Percentiles rank a stretch among this genome's conserved stretches.
phyloP scores from a whole-genome alignment of 805 yeast species.

The Saccharomycopsis sp. region DNA sequence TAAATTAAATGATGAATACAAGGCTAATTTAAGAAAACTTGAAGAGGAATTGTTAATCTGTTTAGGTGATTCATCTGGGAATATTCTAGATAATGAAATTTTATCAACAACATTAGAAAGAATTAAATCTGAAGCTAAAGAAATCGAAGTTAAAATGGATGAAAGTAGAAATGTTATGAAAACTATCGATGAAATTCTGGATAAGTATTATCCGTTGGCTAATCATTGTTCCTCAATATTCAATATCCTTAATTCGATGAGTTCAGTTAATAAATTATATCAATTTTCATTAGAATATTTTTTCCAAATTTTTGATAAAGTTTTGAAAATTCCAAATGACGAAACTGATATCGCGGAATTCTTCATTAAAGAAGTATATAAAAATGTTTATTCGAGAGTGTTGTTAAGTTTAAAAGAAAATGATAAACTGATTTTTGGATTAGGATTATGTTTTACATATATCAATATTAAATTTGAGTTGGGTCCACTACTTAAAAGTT shows the following conservation, averaged over 20 bases:
- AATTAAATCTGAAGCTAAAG: constrained; percentile 51
- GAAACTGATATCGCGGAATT: constrained; percentile 20
- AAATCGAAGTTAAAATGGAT: constrained; percentile 40
- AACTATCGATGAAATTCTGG: constrained; percentile 39
- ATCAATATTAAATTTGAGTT: neutral
- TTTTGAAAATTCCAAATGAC: constrained; percentile 18
- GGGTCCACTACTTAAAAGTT: too few species aligned
- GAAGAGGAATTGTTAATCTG: constrained; percentile 51
- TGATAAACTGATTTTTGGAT: constrained; percentile 34
- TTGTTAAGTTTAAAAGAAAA: constrained; percentile 35
- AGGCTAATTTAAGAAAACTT: constrained; percentile 38
- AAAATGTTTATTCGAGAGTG: constrained; percentile 34
- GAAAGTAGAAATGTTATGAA: constrained; percentile 47
- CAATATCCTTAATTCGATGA: constrained; percentile 33
- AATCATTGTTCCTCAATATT: constrained; percentile 41
- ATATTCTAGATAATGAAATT: constrained; percentile 56
- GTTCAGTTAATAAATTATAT: constrained; percentile 41
- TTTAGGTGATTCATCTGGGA: constrained; percentile 46
- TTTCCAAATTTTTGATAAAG: constrained; percentile 26
- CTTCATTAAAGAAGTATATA: constrained; percentile 32
- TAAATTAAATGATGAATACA: constrained; percentile 49
- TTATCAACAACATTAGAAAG: constrained; percentile 50
- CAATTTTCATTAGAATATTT: constrained; percentile 43
- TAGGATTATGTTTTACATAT: neutral
- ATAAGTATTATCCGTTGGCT: constrained; percentile 45